Evolutionary conservation across 306 rosid species (phyloP).

Genomic region (Arachis stenosperma): DNA sequence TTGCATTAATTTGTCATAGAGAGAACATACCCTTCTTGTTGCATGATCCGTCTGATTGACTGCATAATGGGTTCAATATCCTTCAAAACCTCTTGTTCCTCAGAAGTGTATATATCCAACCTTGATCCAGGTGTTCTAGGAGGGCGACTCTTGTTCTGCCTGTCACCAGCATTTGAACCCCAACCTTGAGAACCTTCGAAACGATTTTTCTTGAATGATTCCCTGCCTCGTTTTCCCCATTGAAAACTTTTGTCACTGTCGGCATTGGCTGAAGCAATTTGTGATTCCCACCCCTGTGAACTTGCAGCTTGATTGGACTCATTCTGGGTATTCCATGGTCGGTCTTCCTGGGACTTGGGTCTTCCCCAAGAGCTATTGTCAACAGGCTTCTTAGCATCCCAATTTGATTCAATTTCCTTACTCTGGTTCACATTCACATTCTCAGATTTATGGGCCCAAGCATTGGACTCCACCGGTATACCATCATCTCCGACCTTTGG

Average conservation of each 20-base stretch:
- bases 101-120: conserved; percentile 71
- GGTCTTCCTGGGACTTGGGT: conserved; percentile 44
- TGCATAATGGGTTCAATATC: conserved; percentile 68
- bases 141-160: conserved; percentile 65
- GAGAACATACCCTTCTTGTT: conserved; percentile 75
- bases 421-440: conserved; percentile 27
- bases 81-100: conserved; percentile 70
- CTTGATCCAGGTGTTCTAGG: conserved; percentile 69
- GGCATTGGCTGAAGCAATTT: conserved; percentile 44
- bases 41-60: conserved; percentile 76
- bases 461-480: conserved; percentile 33
- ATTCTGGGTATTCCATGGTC: conserved; percentile 44
- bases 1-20: not conserved
- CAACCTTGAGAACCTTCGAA: conserved; percentile 70
- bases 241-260: conserved; percentile 48
- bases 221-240: conserved; percentile 63
- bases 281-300: conserved; percentile 65
- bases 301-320: conserved; percentile 46
- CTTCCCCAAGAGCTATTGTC: conserved; percentile 52
- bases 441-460: conserved; percentile 40
- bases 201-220: conserved; percentile 55
- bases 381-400: conserved; percentile 37
- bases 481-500: conserved; percentile 17
- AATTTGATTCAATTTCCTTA: conserved; percentile 12
- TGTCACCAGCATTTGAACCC: conserved; percentile 69